Evolutionary conservation across 306 rosid species (phyloP).

Genomic region (Potentilla sterilis): DNA sequence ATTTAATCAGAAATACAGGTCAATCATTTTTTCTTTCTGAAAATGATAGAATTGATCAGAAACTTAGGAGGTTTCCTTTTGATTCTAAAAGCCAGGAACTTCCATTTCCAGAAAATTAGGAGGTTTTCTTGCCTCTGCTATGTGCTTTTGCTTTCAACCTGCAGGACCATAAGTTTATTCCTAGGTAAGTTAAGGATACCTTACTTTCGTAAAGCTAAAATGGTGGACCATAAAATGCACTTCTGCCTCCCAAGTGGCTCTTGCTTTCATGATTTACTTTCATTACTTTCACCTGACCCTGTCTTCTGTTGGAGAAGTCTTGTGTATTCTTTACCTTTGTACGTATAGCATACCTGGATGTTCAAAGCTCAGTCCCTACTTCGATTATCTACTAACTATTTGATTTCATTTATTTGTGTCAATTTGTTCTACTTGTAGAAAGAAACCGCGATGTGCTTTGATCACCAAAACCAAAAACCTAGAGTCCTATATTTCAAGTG

Average conservation of each 20-base stretch:
- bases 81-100: not conserved
- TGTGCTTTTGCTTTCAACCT: too few relatives aligned
- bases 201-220: not conserved
- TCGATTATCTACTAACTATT: too few relatives aligned
- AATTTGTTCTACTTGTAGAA: not conserved
- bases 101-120: not conserved
- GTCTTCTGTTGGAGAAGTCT: not conserved
- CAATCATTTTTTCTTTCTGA: not conserved
- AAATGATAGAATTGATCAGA: not conserved
- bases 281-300: not conserved
- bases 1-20: not conserved
- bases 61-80: not conserved
- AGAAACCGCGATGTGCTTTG: not conserved
- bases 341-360: not conserved
- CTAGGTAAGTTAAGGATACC: not conserved
- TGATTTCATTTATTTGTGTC: too few relatives aligned
- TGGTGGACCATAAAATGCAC: not conserved
- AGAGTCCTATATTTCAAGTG: not conserved
- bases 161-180: not conserved
- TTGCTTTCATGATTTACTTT: not conserved
- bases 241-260: not conserved
- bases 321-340: not conserved
- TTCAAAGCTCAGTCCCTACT: not conserved
- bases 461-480: not conserved
- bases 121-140: too few relatives aligned